phyloP scores from a whole-genome alignment of 176 grass and related monocot species.

The Oryza australiensis region DNA sequence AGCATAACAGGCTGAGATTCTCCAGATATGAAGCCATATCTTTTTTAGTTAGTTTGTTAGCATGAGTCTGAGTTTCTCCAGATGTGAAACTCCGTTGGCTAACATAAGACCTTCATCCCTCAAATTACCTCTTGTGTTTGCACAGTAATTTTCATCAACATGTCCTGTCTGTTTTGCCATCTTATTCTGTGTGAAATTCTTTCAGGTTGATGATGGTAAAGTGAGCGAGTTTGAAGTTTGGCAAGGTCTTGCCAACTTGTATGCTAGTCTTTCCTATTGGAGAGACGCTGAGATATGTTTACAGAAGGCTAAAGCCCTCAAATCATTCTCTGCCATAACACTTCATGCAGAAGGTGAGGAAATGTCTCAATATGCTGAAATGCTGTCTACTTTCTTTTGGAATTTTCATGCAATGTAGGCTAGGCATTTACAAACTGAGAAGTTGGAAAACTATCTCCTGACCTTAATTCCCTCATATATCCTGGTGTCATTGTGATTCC shows the following conservation, averaged over 20 bases:
- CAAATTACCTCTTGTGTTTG: not conserved
- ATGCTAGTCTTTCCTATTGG: constrained; percentile 85
- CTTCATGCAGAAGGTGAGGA: constrained; percentile 74
- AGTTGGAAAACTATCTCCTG: not conserved
- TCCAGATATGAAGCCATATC: not conserved
- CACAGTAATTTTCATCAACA: not conserved
- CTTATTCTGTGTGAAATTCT: constrained; percentile 35
- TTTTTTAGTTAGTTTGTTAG: constrained; percentile 18
- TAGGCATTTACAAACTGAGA: not conserved
- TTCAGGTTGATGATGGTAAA: constrained; percentile 59
- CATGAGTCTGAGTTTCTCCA: not conserved
- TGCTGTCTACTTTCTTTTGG: constrained; percentile 4
- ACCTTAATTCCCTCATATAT: not conserved
- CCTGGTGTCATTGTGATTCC: not conserved
- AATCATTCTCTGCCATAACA: constrained; percentile 65
- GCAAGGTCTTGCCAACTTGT: constrained; percentile 96
- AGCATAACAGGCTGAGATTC: not conserved
- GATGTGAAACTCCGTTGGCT: not conserved
- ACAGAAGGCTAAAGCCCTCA: constrained; percentile 84
- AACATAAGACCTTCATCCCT: not conserved
- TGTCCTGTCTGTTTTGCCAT: not conserved
- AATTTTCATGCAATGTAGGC: not conserved
- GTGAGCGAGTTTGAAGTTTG: constrained; percentile 96
- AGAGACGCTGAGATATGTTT: constrained; percentile 94
- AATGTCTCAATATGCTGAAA: not conserved